Evolutionary conservation across 78 protist genomes (phyloP), one percentile per base, ranked within the genome.

Genomic region (Dictyostelium capitatum): DNA sequence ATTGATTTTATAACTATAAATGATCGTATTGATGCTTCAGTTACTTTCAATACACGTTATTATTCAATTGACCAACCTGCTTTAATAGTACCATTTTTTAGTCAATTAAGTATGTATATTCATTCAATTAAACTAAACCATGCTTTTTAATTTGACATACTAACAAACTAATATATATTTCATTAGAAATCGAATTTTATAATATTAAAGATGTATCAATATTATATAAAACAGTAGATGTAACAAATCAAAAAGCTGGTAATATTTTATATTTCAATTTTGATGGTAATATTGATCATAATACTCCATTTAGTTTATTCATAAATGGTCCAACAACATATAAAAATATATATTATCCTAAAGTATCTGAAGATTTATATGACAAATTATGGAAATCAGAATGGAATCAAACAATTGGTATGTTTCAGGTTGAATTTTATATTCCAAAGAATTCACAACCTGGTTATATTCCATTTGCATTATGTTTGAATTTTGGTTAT

Each of bases 231-330:
- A 17, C 19, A 28, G 32, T 67, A 37, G 17, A 67, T 67, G 50
- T 67, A 28, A 67, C 75, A 67, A 67, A 67, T 32, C 17, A 37
- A 28, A 67, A 25, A 32, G 75, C 75, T 15, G 75, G 75, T 28
- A 67, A 67, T 32, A 67, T 67, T 14, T 67, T 67, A 67, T 67
- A 67, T 32, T 67, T 67, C 37, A 67, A 67, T 17, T 62, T n/a
- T 62, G 15, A 14, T 51, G 17, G 47, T 30, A 67, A 28, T 32
- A 28, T 67, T 28, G 23, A 67, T 67, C 30, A 28, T 32, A 4
- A 67, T 1, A 67, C 75, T 11, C 75, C 75, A 32, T 15, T 67
- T 67, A 32, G 23, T 25, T 67, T 67, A 67, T 11, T 67, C 3
- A 7, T 67, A 15, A 15, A 67, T 32, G 6, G 3, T 1, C 75